phyloP scores from a whole-genome alignment of 2,329 filamentous ascomycete genomes.

The Teratosphaeria viscida region DNA sequence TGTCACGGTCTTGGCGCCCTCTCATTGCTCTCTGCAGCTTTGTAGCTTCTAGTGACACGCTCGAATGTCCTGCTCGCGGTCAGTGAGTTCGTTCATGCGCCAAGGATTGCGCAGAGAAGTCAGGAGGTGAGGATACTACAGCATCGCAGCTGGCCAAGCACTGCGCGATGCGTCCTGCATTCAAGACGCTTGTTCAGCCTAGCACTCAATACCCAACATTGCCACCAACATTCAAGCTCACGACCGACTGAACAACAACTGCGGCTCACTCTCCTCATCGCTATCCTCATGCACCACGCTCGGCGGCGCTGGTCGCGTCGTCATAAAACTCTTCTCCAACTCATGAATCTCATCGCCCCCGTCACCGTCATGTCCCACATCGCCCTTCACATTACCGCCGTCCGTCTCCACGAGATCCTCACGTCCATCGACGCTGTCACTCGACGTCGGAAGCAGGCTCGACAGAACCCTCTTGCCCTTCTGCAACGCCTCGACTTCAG shows the following conservation, averaged over 20 bases:
- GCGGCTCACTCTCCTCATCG: slow-evolving; percentile 39
- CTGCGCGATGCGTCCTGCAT: too few species aligned
- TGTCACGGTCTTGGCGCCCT: not conserved
- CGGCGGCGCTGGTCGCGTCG: slow-evolving; percentile 13
- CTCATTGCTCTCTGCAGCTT: not conserved
- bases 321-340: slow-evolving; percentile 25
- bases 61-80: too few species aligned
- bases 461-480: slow-evolving; percentile 51
- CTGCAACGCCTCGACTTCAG: slow-evolving; percentile 57
- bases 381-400: not conserved
- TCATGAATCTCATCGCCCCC: slow-evolving; percentile 19
- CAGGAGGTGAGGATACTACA: too few species aligned
- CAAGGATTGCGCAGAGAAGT: too few species aligned
- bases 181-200: too few species aligned
- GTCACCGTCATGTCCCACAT: not conserved
- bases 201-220: not conserved
- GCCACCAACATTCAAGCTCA: slow-evolving; percentile 18
- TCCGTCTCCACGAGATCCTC: slow-evolving; percentile 1
- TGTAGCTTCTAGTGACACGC: too few species aligned
- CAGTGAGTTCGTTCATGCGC: too few species aligned
- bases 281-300: slow-evolving; percentile 22
- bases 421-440: not conserved
- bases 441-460: slow-evolving; percentile 19
- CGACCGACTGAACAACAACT: slow-evolving; percentile 31
- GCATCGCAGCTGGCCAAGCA: too few species aligned